Percentiles rank a stretch among this genome's conserved stretches.
Conservation (phyloP, 768 basidiomycete genomes). For the Boletus rubescentipes region DNA sequence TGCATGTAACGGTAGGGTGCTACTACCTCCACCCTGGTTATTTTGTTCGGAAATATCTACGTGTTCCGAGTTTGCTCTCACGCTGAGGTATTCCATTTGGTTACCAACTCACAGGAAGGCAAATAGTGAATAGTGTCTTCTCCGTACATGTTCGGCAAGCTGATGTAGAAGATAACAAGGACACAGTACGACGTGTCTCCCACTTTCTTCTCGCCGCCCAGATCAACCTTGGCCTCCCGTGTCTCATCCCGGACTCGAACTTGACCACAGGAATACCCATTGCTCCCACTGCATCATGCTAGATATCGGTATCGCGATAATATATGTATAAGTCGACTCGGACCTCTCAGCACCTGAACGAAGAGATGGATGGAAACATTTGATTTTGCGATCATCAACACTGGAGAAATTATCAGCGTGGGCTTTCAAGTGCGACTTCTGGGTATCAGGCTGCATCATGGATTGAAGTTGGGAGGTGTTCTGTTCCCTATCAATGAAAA, state of each 20-base stretch:
- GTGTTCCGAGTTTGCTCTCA: too few species aligned
- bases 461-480: constrained; percentile 5
- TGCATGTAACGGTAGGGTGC: too few species aligned
- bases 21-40: too few species aligned
- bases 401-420: constrained; percentile 2
- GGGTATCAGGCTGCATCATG: constrained; percentile 19
- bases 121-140: too few species aligned
- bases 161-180: too few species aligned
- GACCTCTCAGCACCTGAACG: constrained; percentile 20
- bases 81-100: too few species aligned
- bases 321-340: constrained; percentile 20
- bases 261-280: constrained; percentile 5
- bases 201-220: constrained; percentile 30
- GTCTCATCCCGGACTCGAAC: too few species aligned
- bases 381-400: not conserved
- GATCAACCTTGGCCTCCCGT: constrained; percentile 18
- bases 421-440: constrained; percentile 2
- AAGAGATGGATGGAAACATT: constrained; percentile 8
- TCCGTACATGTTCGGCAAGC: too few species aligned
- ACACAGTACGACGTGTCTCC: constrained; percentile 32
- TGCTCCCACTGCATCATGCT: constrained; percentile 12
- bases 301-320: constrained; percentile 15
- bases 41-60: too few species aligned
- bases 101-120: too few species aligned
- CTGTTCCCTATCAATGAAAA: too few species aligned